A percentile compares a stretch with the other conserved stretches of the same genome.
Evolutionary conservation across 2,329 filamentous ascomycete species (phyloP).

Genomic region (Trichoderma brevicompactum): DNA sequence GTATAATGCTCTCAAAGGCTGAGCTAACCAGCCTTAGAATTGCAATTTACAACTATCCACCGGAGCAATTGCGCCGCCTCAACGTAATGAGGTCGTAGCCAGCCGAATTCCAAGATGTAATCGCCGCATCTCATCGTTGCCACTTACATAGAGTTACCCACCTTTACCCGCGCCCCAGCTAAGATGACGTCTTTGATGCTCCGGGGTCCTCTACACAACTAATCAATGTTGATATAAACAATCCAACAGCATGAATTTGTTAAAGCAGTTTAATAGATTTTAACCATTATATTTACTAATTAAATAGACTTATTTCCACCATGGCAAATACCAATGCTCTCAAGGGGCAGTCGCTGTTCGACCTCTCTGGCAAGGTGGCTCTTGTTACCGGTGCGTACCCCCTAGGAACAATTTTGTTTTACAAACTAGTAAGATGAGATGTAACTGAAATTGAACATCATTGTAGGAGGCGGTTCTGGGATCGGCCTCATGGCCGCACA

Average conservation of each 20-base stretch:
- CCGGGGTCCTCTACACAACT: background rate
- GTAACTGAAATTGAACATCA: background rate
- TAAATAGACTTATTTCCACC: background rate
- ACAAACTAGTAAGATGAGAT: too few species aligned
- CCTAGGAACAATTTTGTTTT: background rate
- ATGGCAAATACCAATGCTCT: conserved; percentile 16
- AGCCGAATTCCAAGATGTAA: background rate
- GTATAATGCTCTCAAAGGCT: too few species aligned
- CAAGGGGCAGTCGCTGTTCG: conserved; percentile 45
- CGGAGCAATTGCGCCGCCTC: background rate
- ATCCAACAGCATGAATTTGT: background rate
- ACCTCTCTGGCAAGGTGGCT: conserved; percentile 50
- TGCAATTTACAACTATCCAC: background rate
- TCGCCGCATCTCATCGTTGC: background rate
- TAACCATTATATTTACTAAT: background rate
- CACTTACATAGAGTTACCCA: conserved; percentile 5
- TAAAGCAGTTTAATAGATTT: too few species aligned
- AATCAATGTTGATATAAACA: too few species aligned
- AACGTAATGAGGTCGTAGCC: background rate
- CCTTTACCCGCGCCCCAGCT: background rate
- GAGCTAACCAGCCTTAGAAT: too few species aligned
- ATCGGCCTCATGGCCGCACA: conserved; percentile 73
- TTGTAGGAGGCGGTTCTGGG: conserved; percentile 58
- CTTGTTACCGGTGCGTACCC: conserved; percentile 48
- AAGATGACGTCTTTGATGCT: background rate